Evolutionary conservation across 2,329 filamentous ascomycete species (phyloP).

Genomic region (Calycina herbarum): DNA sequence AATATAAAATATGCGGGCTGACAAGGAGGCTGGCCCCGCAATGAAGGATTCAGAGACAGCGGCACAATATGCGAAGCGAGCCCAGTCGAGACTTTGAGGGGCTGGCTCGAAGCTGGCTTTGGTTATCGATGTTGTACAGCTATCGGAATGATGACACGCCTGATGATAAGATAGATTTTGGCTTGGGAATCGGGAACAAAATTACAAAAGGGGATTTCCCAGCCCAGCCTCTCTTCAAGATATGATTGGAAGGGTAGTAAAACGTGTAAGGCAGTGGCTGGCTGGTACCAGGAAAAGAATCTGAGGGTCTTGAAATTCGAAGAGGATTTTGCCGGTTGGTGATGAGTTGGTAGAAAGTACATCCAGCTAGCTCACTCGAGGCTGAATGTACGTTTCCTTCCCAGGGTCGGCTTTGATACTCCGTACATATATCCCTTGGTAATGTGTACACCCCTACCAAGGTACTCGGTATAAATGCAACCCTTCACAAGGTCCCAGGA

Average conservation of each 20-base stretch:
- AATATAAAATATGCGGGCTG: neutral
- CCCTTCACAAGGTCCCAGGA: neutral
- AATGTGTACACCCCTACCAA: slow-evolving; percentile 1
- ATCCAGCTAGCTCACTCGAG: neutral
- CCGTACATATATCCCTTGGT: neutral
- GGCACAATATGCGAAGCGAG: neutral
- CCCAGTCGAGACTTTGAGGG: neutral
- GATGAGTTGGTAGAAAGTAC: neutral
- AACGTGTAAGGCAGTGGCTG: no score
- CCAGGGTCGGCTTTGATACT: neutral
- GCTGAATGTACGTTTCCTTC: neutral
- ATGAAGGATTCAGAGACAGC: neutral
- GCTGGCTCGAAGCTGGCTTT: neutral
- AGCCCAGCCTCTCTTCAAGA: no score
- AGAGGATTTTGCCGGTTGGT: neutral
- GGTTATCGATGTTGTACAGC: slow-evolving; percentile 16
- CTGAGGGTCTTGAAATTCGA: neutral
- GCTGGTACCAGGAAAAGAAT: neutral
- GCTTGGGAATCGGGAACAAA: neutral
- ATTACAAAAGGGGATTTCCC: neutral
- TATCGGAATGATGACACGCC: neutral
- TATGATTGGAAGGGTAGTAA: neutral
- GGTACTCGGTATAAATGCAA: neutral
- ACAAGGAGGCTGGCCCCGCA: neutral
- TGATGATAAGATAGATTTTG: neutral